Evolutionary conservation across 2,329 filamentous ascomycete species (phyloP).

Genomic region (Neurospora crassa): DNA sequence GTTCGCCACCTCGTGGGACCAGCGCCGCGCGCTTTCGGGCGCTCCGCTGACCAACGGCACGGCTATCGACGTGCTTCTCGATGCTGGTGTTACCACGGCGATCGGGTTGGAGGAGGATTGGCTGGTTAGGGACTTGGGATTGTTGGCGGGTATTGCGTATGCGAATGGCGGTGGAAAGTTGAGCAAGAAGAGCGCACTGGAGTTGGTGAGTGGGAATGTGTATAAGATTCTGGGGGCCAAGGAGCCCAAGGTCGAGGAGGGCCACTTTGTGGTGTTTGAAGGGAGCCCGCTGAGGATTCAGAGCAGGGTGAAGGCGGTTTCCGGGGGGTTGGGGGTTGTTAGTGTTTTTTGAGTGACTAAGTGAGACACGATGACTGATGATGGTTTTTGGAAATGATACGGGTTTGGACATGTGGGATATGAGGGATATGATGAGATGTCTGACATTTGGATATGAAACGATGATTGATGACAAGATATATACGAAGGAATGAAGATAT

Average conservation of each 20-base stretch:
- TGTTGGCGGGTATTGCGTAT: conserved; percentile 50
- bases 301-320: conserved; percentile 44
- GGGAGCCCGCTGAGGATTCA: conserved; percentile 53
- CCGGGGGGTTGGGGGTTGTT: conserved; percentile 30
- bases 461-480: not conserved
- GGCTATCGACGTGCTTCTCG: conserved; percentile 44
- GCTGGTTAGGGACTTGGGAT: conserved; percentile 48
- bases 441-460: not conserved
- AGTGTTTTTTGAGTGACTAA: conserved; percentile 22
- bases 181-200: conserved; percentile 43
- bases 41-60: conserved; percentile 59
- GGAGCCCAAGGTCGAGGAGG: conserved; percentile 18
- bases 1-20: conserved; percentile 47
- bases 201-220: conserved; percentile 46
- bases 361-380: not conserved
- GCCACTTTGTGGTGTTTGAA: conserved; percentile 54
- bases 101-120: conserved; percentile 54
- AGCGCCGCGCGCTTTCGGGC: conserved; percentile 51
- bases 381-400: not conserved
- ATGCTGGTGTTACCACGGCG: conserved; percentile 48
- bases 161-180: conserved; percentile 47
- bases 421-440: not conserved
- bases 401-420: not conserved
- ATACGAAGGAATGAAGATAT: not conserved
- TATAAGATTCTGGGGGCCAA: conserved; percentile 46